A percentile compares a stretch with the other conserved stretches of the same genome.
Evolutionary conservation across 208 protist genomes (phyloP).

Genomic region (Trypanosomatidae sp.): DNA sequence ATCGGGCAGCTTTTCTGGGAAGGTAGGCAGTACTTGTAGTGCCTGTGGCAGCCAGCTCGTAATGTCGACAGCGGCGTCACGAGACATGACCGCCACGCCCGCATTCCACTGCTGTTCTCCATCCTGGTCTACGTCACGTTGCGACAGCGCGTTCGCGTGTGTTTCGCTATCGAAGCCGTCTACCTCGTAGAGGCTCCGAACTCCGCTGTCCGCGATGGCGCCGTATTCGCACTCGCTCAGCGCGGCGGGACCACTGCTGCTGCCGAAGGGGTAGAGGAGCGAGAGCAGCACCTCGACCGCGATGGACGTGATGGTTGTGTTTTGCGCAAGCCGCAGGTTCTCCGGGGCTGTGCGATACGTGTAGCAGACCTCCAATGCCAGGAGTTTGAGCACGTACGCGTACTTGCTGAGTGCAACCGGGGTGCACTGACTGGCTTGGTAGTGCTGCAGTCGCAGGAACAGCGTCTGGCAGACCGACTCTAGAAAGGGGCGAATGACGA

Average conservation of each 20-base stretch:
- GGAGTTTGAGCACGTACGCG: conserved; percentile 83
- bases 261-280: conserved; percentile 35
- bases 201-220: conserved; percentile 2
- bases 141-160: not conserved
- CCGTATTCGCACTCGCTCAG: not conserved
- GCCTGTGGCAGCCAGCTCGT: conserved; percentile 63
- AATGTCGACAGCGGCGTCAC: conserved; percentile 37
- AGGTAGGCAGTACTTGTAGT: conserved; percentile 51
- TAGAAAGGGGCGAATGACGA: conserved; percentile 48
- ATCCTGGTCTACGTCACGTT: not conserved
- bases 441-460: conserved; percentile 63
- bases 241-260: not conserved
- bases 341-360: conserved; percentile 34
- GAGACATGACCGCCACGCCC: conserved; percentile 15
- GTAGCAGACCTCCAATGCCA: conserved; percentile 71
- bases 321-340: conserved; percentile 33
- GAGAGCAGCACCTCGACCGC: conserved; percentile 42
- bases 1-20: conserved; percentile 42
- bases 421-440: conserved; percentile 42
- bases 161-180: conserved; percentile 2
- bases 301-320: conserved; percentile 39
- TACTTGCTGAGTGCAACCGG: conserved; percentile 82
- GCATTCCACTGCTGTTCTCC: not conserved
- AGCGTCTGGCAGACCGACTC: conserved; percentile 55
- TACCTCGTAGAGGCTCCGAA: not conserved